Conservation (phyloP, 495 filamentous ascomycete species). For the Penicillium samsonianum region DNA sequence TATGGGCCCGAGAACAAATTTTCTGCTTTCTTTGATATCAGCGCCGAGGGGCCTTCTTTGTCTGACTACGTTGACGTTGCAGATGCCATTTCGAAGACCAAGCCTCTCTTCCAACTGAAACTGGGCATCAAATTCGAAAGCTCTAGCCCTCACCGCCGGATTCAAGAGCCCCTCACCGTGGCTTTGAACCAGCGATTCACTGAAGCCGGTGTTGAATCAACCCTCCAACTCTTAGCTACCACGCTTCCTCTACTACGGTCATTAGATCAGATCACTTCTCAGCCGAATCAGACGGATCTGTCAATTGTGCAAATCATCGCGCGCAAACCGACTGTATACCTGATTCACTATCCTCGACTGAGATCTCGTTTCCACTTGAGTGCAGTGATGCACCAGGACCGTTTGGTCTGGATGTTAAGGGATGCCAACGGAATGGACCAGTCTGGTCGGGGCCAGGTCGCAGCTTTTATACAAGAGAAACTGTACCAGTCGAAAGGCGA, state of each 20-base stretch:
- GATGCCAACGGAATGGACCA: constrained; percentile 27
- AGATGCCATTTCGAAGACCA: constrained; percentile 24
- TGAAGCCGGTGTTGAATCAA: constrained; percentile 52
- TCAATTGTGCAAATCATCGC: constrained; percentile 40
- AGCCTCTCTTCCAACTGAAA: constrained; percentile 33
- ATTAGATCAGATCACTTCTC: constrained; percentile 50
- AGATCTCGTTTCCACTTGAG: constrained; percentile 41
- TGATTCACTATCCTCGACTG: constrained; percentile 44
- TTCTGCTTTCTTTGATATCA: constrained; percentile 35
- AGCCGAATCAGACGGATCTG: constrained; percentile 25
- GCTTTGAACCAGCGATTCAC: constrained; percentile 57
- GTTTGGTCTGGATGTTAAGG: constrained; percentile 45
- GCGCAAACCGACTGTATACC: constrained; percentile 46
- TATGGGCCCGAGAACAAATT: constrained; percentile 38
- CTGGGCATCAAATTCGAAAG: constrained; percentile 52
- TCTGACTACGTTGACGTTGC: constrained; percentile 26
- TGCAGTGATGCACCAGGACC: constrained; percentile 31
- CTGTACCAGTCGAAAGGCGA: constrained; percentile 47
- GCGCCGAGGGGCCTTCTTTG: constrained; percentile 22
- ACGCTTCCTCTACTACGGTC: constrained; percentile 70
- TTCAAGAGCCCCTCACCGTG: constrained; percentile 62
- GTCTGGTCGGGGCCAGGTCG: constrained; percentile 20
- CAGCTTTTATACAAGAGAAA: constrained; percentile 29
- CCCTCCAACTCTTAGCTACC: constrained; percentile 54
- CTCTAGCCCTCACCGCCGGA: constrained; percentile 75